Evolutionary conservation across 2,329 filamentous ascomycete genomes (phyloP), one percentile per base, ranked within the genome.

Genomic region (Aspergillus novoparasiticus): DNA sequence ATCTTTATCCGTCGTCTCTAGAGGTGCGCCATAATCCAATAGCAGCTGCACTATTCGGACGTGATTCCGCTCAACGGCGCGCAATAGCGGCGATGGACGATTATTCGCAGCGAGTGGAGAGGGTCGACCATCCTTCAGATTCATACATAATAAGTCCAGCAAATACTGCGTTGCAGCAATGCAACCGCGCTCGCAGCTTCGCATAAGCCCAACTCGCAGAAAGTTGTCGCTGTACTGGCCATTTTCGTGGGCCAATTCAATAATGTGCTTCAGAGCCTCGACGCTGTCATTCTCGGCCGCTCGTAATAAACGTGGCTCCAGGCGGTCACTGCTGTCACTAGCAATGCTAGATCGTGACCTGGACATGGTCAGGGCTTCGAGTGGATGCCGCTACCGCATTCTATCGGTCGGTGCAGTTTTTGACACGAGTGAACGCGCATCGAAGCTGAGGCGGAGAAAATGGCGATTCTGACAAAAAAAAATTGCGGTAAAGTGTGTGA

Each of bases 21-120:
- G 68, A 23, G 71, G 70, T 1, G 74, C 75, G 11, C 75, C 74
- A 43, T 74, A 66, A 36, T 78, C 76, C 4, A 78, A 72, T 16
- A 85, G 72, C 54, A 85, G 66, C 62, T 75, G 74, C 46, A 83
- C 74, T 8, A 83, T 84, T 9, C 80, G 78, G 10, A 78, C 74
- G 60, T 79, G 75, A 34, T 79, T 75, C 21, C 72, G 73, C 66
- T 79, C 76, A 10, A 79, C 77, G 28, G 78, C 78, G 26, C 76
- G 73, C 28, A 78, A 71, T 1, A 80, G 66, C 8, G 78, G 78
- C 11, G 77, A 75, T 6, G 64, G 64, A 6, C 75, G 67, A 45
- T 75, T 75, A 1, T 66, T 68, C 30, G 67, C 59, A 28, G 73
- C 73, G 39, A 80, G 68, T 6, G 78, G 78, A 14, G 76, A 74